Evolutionary conservation across 225 moss, liverwort and hornwort species (phyloP).

Genomic region (Ulota crispa): DNA sequence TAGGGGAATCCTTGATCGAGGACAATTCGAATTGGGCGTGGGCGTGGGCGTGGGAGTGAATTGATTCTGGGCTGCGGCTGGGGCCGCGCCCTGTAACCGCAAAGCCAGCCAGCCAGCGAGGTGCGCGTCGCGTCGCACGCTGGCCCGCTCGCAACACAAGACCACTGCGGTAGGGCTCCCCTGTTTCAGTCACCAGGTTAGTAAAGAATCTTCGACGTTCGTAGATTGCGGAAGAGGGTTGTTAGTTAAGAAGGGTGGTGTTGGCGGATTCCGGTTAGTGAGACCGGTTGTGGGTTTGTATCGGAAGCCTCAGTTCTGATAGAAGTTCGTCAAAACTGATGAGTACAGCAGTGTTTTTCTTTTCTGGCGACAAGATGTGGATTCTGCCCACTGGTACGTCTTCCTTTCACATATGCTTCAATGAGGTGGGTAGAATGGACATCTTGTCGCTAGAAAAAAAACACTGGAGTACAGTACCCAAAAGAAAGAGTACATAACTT

Average conservation of each 20-base stretch:
- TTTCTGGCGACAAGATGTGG: too few relatives aligned
- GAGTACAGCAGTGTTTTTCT: too few relatives aligned
- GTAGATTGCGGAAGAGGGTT: not conserved
- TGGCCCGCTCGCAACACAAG: not conserved
- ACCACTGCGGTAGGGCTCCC: conserved; percentile 25
- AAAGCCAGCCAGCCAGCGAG: not conserved
- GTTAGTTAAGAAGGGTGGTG: not conserved
- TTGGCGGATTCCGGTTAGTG: not conserved
- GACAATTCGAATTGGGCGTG: not conserved
- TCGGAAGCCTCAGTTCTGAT: not conserved
- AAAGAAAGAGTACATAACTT: too few relatives aligned
- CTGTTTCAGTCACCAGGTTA: not conserved
- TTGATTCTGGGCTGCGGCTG: not conserved
- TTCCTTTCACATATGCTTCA: too few relatives aligned
- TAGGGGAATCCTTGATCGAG: not conserved
- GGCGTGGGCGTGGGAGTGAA: not conserved
- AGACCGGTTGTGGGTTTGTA: not conserved
- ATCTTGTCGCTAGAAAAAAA: too few relatives aligned
- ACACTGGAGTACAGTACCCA: too few relatives aligned
- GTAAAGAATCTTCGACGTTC: not conserved
- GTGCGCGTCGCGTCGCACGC: conserved; percentile 34
- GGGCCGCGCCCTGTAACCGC: not conserved
- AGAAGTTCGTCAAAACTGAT: too few relatives aligned
- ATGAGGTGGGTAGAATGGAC: too few relatives aligned
- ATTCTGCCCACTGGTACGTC: too few relatives aligned